Conservation (phyloP, 257 asterid species). For the Ilex asprella region DNA sequence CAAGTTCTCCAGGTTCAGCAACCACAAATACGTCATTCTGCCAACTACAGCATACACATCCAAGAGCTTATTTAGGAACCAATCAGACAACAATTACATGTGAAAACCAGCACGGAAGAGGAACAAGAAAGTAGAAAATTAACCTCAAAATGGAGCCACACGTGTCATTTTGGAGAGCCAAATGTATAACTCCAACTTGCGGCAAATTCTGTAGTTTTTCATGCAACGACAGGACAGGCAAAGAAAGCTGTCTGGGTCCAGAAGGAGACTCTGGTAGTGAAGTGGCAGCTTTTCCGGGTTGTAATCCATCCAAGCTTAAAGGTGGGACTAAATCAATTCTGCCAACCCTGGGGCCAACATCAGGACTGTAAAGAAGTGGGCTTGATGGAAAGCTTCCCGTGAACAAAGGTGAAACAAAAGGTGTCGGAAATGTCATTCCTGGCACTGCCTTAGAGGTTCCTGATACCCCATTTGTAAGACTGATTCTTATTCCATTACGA, state of each 20-base stretch:
- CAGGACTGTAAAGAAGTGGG: slow-evolving; percentile 83
- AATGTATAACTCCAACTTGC: slow-evolving; percentile 87
- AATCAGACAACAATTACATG: background rate
- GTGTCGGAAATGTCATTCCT: slow-evolving; percentile 63
- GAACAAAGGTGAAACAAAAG: slow-evolving; percentile 84
- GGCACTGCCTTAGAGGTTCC: slow-evolving; percentile 45
- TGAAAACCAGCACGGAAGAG: slow-evolving; percentile 1
- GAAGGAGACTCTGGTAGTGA: slow-evolving; percentile 88
- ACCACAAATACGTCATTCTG: slow-evolving; percentile 98
- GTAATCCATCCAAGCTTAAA: slow-evolving; percentile 81
- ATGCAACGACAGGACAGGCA: slow-evolving; percentile 56
- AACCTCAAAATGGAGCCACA: slow-evolving; percentile 88
- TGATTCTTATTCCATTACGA: slow-evolving; percentile 58
- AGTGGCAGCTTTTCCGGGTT: slow-evolving; percentile 51
- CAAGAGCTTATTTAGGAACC: slow-evolving; percentile 15
- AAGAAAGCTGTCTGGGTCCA: slow-evolving; percentile 61
- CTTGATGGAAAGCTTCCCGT: slow-evolving; percentile 96
- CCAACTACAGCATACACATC: slow-evolving; percentile 49
- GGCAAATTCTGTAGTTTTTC: slow-evolving; percentile 80
- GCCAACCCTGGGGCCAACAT: slow-evolving; percentile 60
- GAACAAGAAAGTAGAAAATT: background rate
- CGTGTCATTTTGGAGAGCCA: slow-evolving; percentile 91
- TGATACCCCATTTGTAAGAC: slow-evolving; percentile 49
- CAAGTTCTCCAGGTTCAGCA: slow-evolving; percentile 97
- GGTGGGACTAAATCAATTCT: slow-evolving; percentile 90